Conservation (phyloP, 306 rosid species). For the Corylus avellana region DNA sequence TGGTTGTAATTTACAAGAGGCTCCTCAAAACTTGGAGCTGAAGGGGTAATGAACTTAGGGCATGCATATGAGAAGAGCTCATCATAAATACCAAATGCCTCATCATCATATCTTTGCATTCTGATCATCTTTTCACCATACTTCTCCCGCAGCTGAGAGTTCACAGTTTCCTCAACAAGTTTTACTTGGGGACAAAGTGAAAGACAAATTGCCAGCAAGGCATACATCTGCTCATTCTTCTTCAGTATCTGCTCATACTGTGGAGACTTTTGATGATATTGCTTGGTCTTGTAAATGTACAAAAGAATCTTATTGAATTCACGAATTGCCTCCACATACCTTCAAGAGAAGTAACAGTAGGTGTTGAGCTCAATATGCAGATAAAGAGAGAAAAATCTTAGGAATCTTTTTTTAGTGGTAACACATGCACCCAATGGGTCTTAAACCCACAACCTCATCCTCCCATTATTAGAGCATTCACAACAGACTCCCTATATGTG, state of each 20-base stretch:
- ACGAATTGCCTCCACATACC: conserved; percentile 90
- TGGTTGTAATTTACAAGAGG: conserved; percentile 93
- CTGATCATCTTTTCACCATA: conserved; percentile 95
- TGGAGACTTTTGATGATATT: conserved; percentile 85
- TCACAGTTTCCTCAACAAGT: conserved; percentile 91
- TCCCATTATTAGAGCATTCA: too few relatives aligned
- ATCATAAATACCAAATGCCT: conserved; percentile 91
- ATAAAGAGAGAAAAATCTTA: neutral
- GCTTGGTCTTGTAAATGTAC: conserved; percentile 76
- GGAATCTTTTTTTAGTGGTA: too few relatives aligned
- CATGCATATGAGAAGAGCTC: conserved; percentile 99
- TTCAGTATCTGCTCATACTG: conserved; percentile 95
- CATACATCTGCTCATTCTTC: conserved; percentile 99
- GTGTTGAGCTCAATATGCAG: neutral
- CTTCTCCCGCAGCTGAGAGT: conserved; percentile 87
- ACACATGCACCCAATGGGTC: too few relatives aligned
- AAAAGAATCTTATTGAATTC: conserved; percentile 90
- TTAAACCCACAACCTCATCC: too few relatives aligned
- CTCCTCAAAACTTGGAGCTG: conserved; percentile 96
- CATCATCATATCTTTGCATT: conserved; percentile 93
- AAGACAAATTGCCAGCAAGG: conserved; percentile 87
- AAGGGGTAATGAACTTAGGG: conserved; percentile 95
- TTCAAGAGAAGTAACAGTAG: conserved; percentile 28
- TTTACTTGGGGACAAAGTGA: conserved; percentile 90
- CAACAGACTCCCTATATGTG: too few relatives aligned